Percentiles rank a stretch among this genome's conserved stretches.
phyloP scores from a whole-genome alignment of 768 basidiomycete genomes.

The Suillus occidentalis region DNA sequence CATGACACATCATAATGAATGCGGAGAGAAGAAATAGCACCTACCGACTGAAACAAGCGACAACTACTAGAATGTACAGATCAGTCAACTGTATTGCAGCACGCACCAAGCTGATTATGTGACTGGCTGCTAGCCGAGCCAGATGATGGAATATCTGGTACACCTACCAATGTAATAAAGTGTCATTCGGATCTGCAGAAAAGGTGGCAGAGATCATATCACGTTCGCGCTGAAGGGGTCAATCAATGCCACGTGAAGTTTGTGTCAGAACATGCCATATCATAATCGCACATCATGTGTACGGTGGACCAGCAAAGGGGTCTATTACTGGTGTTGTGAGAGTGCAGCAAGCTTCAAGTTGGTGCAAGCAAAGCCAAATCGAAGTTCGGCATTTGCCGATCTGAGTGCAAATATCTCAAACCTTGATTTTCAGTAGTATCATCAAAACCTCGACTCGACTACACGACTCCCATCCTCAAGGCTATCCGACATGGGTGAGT shows the following conservation, averaged over 20 bases:
- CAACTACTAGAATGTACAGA: background rate
- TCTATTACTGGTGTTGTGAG: background rate
- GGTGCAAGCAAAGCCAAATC: constrained; percentile 22
- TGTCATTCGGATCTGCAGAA: background rate
- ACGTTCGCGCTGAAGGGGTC: background rate
- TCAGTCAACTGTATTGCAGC: background rate
- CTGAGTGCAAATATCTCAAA: constrained; percentile 34
- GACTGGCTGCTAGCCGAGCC: background rate
- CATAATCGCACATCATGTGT: background rate
- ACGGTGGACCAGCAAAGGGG: background rate
- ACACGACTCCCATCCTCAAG: constrained; percentile 61
- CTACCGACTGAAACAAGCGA: background rate
- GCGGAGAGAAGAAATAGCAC: background rate
- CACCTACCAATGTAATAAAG: background rate
- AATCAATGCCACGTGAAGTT: background rate
- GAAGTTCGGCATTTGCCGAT: constrained; percentile 19
- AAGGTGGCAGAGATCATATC: background rate
- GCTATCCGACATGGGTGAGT: constrained; percentile 76
- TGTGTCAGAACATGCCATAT: background rate
- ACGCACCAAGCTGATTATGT: background rate
- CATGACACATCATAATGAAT: background rate
- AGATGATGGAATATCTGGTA: background rate
- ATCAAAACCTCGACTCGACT: constrained; percentile 50
- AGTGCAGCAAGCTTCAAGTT: background rate
- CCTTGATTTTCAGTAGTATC: constrained; percentile 46